Evolutionary conservation across 257 asterid species (phyloP).

Genomic region (Echium plantagineum): DNA sequence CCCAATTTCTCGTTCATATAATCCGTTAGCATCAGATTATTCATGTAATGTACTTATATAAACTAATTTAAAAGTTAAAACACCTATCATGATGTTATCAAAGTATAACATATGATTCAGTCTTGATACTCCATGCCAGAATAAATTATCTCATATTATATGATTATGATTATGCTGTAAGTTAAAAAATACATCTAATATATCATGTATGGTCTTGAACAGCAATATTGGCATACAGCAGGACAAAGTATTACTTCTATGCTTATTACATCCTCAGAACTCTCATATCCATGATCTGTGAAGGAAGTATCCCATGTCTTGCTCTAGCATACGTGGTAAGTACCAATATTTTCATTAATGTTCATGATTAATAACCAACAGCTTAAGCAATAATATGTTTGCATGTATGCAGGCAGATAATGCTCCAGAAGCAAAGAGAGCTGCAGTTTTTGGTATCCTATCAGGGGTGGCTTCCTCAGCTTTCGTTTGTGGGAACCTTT

Average conservation of each 20-base stretch:
- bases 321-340: constrained; percentile 88
- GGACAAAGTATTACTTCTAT: constrained; percentile 51
- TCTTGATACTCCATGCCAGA: no score
- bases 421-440: constrained; percentile 63
- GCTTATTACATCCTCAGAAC: constrained; percentile 57
- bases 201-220: constrained; percentile 1
- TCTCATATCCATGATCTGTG: constrained; percentile 55
- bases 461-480: constrained; percentile 74
- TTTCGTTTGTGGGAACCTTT: constrained; percentile 76
- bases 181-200: no score
- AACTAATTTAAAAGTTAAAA: no score
- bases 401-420: constrained; percentile 60
- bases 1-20: no score
- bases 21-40: no score
- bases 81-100: no score
- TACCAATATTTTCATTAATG: not conserved
- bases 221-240: constrained; percentile 66
- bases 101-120: no score
- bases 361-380: no score
- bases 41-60: no score
- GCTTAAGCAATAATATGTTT: not conserved
- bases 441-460: constrained; percentile 60
- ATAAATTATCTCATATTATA: no score
- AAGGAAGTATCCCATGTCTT: constrained; percentile 73
- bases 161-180: no score